phyloP scores from a whole-genome alignment of 176 grass and related monocot genomes.

The Hsuehochloa calcarea region DNA sequence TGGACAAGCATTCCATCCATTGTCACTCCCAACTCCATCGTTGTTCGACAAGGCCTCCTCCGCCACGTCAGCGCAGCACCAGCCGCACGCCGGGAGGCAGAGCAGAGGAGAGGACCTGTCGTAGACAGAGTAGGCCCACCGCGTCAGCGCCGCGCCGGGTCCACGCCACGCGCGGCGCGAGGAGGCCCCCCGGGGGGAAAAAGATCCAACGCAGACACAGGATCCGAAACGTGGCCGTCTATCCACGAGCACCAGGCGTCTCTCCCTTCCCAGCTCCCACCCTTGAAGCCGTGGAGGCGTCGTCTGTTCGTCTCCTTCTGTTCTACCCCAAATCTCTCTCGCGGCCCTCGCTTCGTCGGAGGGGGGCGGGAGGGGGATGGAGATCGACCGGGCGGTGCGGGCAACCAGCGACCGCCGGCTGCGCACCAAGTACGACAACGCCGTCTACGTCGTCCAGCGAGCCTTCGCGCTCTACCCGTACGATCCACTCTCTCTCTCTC shows the following conservation, averaged over 20 bases:
- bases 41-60: too few relatives aligned
- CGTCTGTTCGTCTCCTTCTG: not conserved
- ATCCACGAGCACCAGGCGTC: slow-evolving; percentile 20
- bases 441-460: slow-evolving; percentile 92
- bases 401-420: slow-evolving; percentile 71
- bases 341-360: not conserved
- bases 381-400: slow-evolving; percentile 82
- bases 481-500: not conserved
- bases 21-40: too few relatives aligned
- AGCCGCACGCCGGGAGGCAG: too few relatives aligned
- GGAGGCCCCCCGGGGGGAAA: too few relatives aligned
- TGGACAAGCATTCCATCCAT: too few relatives aligned
- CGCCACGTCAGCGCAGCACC: too few relatives aligned
- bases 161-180: too few relatives aligned
- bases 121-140: too few relatives aligned
- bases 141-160: too few relatives aligned
- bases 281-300: too few relatives aligned
- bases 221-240: slow-evolving; percentile 16
- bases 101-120: too few relatives aligned
- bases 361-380: slow-evolving; percentile 49
- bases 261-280: not conserved
- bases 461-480: slow-evolving; percentile 96
- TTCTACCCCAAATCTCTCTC: not conserved
- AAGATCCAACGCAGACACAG: not conserved
- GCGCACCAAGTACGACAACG: slow-evolving; percentile 81